A percentile compares a stretch with the other conserved stretches of the same genome.
phyloP scores from a whole-genome alignment of 371 early-diverging fungal genomes.

The Ordospora pajunii region DNA sequence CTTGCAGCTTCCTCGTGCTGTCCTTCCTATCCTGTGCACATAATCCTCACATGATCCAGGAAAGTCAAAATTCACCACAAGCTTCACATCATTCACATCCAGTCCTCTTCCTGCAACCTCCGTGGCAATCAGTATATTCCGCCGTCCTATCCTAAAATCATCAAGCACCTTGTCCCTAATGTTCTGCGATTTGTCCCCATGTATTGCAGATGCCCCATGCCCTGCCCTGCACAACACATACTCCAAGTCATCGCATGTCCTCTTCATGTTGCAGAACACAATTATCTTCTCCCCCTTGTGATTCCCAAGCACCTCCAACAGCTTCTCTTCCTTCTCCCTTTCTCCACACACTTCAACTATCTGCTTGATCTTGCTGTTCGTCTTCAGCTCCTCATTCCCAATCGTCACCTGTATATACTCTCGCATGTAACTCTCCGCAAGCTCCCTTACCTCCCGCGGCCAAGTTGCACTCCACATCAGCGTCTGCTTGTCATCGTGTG shows the following conservation, averaged over 20 bases:
- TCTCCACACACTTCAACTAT: conserved; percentile 77
- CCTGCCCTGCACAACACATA: conserved; percentile 76
- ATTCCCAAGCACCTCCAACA: conserved; percentile 69
- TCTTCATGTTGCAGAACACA: conserved; percentile 92
- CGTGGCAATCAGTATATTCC: conserved; percentile 91
- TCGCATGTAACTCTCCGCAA: conserved; percentile 80
- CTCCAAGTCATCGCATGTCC: conserved; percentile 87
- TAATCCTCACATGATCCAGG: conserved; percentile 86
- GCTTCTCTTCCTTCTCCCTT: conserved; percentile 80
- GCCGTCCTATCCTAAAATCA: conserved; percentile 76
- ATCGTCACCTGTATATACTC: conserved; percentile 95
- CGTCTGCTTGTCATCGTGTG: conserved; percentile 91
- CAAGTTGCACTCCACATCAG: conserved; percentile 99
- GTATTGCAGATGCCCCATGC: conserved; percentile 91
- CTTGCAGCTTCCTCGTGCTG: conserved; percentile 79
- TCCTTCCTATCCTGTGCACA: conserved; percentile 95
- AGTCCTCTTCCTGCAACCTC: conserved; percentile 98
- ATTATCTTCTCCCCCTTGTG: conserved; percentile 71
- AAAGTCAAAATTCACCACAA: conserved; percentile 96
- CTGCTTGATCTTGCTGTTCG: conserved; percentile 88
- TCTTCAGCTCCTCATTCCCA: conserved; percentile 91
- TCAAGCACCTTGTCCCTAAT: conserved; percentile 95
- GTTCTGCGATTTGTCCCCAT: conserved; percentile 92
- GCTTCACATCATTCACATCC: conserved; percentile 90
- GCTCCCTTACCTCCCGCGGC: conserved; percentile 86